Base-by-base conservation (phyloP, 192 early-diverging fungal species). In the Physocladia obscura region DNA sequence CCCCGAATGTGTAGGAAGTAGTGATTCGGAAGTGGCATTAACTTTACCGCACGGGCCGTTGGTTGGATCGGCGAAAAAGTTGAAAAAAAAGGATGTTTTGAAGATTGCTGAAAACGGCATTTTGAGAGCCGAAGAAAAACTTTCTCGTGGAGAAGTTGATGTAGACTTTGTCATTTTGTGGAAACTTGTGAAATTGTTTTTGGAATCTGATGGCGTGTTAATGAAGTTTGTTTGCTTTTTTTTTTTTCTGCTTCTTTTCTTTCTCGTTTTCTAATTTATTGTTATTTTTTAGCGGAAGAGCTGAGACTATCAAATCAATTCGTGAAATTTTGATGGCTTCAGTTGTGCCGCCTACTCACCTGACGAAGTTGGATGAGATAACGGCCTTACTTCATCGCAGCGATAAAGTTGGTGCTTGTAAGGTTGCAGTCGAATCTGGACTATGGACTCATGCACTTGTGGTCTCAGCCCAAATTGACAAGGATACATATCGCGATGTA, bases 381-480 rank as follows among this genome's bases (percentile, higher is more conserved):
- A 83, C 89, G 61, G 61, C 81, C 0, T 70, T 80, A 2, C 79
- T 97, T 13, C 65, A 89, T 17, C 75, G 82, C 47, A 81, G 89
- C 47, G 80, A 90, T 75, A 77, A 84, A 67, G 54, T 81, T n/a
- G 74, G 73, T 30, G 84, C 90, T 61, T 74, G 85, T 73, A 74
- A 76, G 21, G 22, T 77, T 21, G 83, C 88, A 0, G 74, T 83
- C 36, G 54, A 79, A 49, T 62, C 56, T 38, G 73, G 74, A 3
- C 57, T 95, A 39, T 99, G 97, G 97, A 76, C 89, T 0, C 92
- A 97, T 76, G 97, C 94, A 4, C 82, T 97, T 22, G 85, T 96
- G 6, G 89, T 99, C 74, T 88, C 90, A 34, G 95, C 91, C 68
- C 89, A 91, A 63, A 88, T 94, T 3, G 89, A 91, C 65, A 89